Evolutionary conservation across 306 rosid species (phyloP), one percentile per base, ranked within the genome.

Genomic region (Glycyrrhiza uralensis): DNA sequence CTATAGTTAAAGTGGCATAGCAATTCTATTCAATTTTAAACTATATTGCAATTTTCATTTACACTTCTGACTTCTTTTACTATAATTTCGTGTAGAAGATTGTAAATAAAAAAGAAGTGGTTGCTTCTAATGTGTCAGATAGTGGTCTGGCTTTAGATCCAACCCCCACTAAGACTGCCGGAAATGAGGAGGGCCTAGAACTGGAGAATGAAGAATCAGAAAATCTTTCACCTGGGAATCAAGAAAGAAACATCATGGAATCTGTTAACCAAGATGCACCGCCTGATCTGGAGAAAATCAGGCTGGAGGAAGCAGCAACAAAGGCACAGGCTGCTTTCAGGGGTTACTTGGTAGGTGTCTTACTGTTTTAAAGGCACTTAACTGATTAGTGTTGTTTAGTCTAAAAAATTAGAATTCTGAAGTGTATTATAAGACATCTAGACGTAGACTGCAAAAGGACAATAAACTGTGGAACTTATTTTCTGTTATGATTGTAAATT

Each of bases 251-350:
- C 50, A 56, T 70, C 41, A 74, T 42, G 19, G 90, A 71, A 51
- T 59, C 93, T 30, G 45, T 69, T 32, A 69, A 77, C 28, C 86
- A 70, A 77, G 82, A 81, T 79, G 82, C 75, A 51, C 76, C 68
- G 1, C 55, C n/a, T 59, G 92, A 85, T 83, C 86, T 86, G 6
- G 93, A 89, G 74, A 80, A 76, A 76, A 81, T 83, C 33, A 83
- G 74, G 85, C 79, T 17, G 79, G 96, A 84, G 85, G 84, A 86
- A 83, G 93, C 93, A 63, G 92, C 97, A 57, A 82, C 79, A 1
- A 79, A 60, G 73, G 82, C 82, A 28, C 97, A 91, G 78, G 96
- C 93, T 77, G 86, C 96, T 50, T 89, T 92, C 74, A 74, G 89
- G 77, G 97, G 97, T 71, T 89, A 89, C 77, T 69, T 89, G 88